Percentiles rank a stretch among this genome's conserved stretches.
Evolutionary conservation across 129 eudicot species (phyloP).

Genomic region (Lactuca saligna): DNA sequence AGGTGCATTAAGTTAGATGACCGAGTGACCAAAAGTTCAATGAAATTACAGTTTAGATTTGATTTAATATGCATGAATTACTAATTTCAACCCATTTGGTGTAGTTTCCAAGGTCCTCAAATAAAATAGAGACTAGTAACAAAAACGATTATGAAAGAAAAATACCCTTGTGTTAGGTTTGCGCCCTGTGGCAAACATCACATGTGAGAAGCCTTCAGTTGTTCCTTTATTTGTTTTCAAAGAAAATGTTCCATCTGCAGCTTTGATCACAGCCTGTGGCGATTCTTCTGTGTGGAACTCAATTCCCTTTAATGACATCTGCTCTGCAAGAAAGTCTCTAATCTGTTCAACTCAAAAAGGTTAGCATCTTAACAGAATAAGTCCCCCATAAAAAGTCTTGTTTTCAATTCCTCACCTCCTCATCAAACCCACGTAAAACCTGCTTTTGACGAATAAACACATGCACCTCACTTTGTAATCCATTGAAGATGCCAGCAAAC

Average conservation of each 20-base stretch:
- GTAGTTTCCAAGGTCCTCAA: no score
- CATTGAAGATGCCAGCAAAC: conserved; percentile 99
- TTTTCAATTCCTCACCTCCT: conserved; percentile 60
- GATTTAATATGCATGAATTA: no score
- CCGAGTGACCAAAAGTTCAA: no score
- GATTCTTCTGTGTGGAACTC: conserved; percentile 95
- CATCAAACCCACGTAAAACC: conserved; percentile 97
- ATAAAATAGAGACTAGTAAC: neutral
- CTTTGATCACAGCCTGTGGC: conserved; percentile 81
- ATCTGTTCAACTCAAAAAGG: conserved; percentile 44
- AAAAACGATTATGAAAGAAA: neutral
- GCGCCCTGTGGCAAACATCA: conserved; percentile 99
- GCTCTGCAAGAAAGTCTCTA: conserved; percentile 90
- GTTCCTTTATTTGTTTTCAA: conserved; percentile 92
- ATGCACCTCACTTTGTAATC: conserved; percentile 89
- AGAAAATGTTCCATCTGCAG: conserved; percentile 75
- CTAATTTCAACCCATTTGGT: no score
- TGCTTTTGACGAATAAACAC: conserved; percentile 92
- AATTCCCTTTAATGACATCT: conserved; percentile 89
- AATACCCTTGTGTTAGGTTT: conserved; percentile 82
- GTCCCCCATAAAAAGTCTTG: neutral
- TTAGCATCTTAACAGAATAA: neutral
- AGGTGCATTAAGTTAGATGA: no score
- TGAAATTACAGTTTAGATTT: no score
- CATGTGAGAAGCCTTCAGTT: conserved; percentile 88